A percentile compares a stretch with the other conserved stretches of the same genome.
Evolutionary conservation across 495 filamentous ascomycete genomes (phyloP).

Genomic region (Parmelia sp.): DNA sequence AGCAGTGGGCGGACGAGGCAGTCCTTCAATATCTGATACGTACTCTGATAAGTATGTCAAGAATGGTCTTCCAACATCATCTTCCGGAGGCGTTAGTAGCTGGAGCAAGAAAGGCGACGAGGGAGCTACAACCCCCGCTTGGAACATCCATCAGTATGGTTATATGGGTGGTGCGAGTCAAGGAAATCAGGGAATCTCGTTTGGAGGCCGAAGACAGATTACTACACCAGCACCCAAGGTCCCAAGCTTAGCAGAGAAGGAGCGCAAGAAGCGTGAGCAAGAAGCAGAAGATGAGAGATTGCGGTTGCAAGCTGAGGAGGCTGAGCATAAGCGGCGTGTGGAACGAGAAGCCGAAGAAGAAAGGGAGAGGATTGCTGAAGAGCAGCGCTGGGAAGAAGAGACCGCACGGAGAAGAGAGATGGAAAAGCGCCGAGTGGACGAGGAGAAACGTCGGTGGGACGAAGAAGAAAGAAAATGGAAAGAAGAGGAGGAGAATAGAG

Average conservation of each 20-base stretch:
- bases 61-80: conserved; percentile 33
- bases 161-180: conserved; percentile 98
- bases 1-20: conserved; percentile 50
- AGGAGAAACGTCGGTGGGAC: conserved; percentile 75
- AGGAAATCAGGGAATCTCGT: conserved; percentile 87
- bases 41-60: conserved; percentile 25
- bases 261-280: conserved; percentile 51
- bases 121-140: conserved; percentile 74
- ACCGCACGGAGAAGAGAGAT: conserved; percentile 59
- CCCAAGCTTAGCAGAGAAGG: conserved; percentile 64
- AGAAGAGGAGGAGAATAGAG: conserved; percentile 67
- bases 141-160: conserved; percentile 98
- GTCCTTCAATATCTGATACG: conserved; percentile 48
- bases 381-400: conserved; percentile 75
- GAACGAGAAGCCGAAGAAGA: conserved; percentile 68
- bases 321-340: conserved; percentile 51
- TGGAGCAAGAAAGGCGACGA: conserved; percentile 88
- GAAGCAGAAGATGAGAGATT: conserved; percentile 54
- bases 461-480: conserved; percentile 80
- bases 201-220: conserved; percentile 88
- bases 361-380: conserved; percentile 59
- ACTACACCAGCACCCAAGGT: conserved; percentile 74
- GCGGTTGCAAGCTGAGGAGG: conserved; percentile 57
- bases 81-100: conserved; percentile 59
- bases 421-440: conserved; percentile 61